Evolutionary conservation across 352 stramenopile species (phyloP).

Genomic region (Globisporangium cystogenes): DNA sequence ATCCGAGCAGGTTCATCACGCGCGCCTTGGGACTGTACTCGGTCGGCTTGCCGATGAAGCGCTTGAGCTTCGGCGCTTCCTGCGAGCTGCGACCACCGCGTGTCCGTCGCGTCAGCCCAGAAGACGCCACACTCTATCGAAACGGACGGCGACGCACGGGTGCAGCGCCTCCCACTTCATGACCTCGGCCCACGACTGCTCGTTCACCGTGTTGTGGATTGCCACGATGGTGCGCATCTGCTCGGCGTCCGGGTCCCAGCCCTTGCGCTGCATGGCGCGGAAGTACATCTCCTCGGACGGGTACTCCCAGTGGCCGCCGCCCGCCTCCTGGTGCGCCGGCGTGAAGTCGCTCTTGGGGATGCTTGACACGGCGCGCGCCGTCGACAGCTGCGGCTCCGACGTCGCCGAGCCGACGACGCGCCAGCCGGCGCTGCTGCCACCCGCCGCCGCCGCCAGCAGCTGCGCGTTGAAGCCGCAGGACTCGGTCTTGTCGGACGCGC

Average conservation of each 20-base stretch:
- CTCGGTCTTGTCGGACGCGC: conserved; percentile 2
- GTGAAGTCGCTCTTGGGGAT: conserved; percentile 94
- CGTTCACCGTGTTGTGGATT: conserved; percentile 98
- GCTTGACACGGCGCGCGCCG: conserved; percentile 83
- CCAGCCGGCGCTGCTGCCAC: conserved; percentile 28
- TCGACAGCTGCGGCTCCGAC: conserved; percentile 43
- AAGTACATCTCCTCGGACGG: conserved; percentile 97
- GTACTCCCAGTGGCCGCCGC: conserved; percentile 92
- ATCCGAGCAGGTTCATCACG: conserved; percentile 82
- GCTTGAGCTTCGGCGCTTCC: conserved; percentile 85
- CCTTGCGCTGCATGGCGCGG: conserved; percentile 96
- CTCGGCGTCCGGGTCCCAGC: conserved; percentile 85
- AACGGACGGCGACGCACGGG: conserved; percentile 19
- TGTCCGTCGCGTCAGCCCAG: background rate
- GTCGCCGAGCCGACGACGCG: conserved; percentile 24
- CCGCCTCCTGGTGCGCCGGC: conserved; percentile 48
- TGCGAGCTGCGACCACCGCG: conserved; percentile 18
- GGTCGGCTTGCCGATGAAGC: conserved; percentile 94
- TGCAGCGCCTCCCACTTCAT: conserved; percentile 88
- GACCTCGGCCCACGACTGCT: conserved; percentile 93
- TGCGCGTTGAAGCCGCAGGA: conserved; percentile 45
- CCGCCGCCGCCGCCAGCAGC: conserved; percentile 50
- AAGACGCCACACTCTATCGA: background rate
- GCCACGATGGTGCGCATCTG: conserved; percentile 96
- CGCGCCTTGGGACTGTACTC: conserved; percentile 94